Evolutionary conservation across 805 yeast genomes (phyloP), one percentile per base, ranked within the genome.

Genomic region (Yarrowia porcina): DNA sequence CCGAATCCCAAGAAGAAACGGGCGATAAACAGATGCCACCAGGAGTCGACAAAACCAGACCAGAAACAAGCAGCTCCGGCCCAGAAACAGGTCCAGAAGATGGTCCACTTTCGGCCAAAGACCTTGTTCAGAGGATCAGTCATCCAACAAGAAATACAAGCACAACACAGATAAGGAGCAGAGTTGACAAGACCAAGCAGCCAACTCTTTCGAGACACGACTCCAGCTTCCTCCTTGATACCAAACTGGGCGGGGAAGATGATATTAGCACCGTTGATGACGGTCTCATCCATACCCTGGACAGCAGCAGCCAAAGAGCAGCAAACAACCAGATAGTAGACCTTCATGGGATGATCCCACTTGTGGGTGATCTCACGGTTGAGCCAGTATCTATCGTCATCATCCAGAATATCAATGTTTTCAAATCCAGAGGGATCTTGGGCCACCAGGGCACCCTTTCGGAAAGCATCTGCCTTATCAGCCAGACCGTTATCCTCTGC

Each of bases 261-360:
- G 27, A 85, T 71, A 49, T 81, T 82, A 17, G 90, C 90, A 35
- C 90, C 90, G 66, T 86, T 85, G 64, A 84, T 76, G 9, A 85
- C 89, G 8, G 89, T 81, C 71, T 86, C 88, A 71, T 86, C 90
- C 88, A 84, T 84, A 61, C 90, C 90, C 70, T 85, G 88, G 7
- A 87, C 85, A 7, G 88, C 87, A 17, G 83, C 83, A 56, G 88
- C 84, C 78, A 85, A 76, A 2, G 89, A 85, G 54, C 87, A 84
- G 68, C 84, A 74, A 10, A 85, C 80, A 72, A 83, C 80, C 18
- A 82, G 79, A 72, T 76, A 68, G 69, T 81, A 77, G 70, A 79
- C 71, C 13, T 75, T 64, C 41, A 61, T 64, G 12, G 77, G 76
- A 59, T 77, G 88, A 21, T 70, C 65, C 74, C 86, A 75, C 25